These are phyloP conservation scores for Aurantiochytrium sp. DNA, from an alignment of 108 stramenopile genomes.

Conservation along the genomic window DNA sequence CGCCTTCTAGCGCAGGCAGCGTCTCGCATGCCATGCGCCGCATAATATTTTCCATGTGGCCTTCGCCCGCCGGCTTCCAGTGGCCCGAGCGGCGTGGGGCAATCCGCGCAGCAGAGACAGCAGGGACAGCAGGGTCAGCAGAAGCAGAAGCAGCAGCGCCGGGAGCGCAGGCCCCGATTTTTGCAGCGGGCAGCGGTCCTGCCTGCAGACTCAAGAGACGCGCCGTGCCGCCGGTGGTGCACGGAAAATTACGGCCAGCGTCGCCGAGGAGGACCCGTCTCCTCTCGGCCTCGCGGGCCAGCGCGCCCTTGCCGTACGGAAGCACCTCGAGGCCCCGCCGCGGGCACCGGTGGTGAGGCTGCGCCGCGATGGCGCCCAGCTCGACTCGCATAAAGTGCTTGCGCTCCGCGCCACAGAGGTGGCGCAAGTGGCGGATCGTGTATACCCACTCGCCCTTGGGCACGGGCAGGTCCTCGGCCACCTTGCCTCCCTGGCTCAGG, in stretches of 20 bases:
- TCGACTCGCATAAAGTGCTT: background rate
- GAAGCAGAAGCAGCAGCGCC: too few species aligned
- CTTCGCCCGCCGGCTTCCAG: background rate
- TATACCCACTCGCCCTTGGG: conserved; percentile 22
- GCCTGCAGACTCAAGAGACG: background rate
- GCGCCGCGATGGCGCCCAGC: background rate
- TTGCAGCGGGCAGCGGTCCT: too few species aligned
- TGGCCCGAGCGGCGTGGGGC: background rate
- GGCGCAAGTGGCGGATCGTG: background rate
- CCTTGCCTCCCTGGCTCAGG: background rate
- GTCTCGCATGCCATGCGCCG: background rate
- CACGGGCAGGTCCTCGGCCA: background rate
- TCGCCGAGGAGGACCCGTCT: background rate
- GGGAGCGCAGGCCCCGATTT: too few species aligned
- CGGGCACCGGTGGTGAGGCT: background rate
- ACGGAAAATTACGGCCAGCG: background rate
- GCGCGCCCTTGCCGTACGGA: background rate
- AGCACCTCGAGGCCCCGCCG: background rate
- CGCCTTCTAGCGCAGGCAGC: background rate
- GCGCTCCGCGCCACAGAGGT: background rate
- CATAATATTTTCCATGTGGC: background rate
- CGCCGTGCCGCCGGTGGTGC: background rate
- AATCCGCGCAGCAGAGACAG: too few species aligned
- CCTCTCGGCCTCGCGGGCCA: background rate
- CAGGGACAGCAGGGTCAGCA: too few species aligned